phyloP scores from a whole-genome alignment of 768 basidiomycete species.

The Podaxis carcinomalis region DNA sequence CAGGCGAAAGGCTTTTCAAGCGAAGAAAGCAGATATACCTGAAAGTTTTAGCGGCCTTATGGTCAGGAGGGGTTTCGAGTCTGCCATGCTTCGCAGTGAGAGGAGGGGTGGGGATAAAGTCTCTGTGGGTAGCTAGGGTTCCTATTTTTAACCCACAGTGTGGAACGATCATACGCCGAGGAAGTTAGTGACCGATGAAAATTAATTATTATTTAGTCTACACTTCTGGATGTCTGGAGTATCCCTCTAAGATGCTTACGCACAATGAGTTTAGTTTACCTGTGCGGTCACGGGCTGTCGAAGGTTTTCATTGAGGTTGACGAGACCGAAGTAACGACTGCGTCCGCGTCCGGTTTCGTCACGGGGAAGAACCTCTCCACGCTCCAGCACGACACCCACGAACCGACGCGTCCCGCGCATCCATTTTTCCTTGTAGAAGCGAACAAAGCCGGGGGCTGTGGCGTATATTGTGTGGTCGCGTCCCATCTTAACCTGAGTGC shows the following conservation, averaged over 20 bases:
- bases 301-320: conserved; percentile 46
- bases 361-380: conserved; percentile 83
- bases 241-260: background rate
- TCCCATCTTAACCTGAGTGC: conserved; percentile 78
- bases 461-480: conserved; percentile 96
- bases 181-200: background rate
- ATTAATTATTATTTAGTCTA: conserved; percentile 11
- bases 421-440: conserved; percentile 86
- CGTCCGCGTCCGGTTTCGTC: conserved; percentile 71
- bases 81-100: conserved; percentile 4
- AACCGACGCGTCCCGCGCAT: conserved; percentile 71
- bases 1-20: background rate
- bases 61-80: conserved; percentile 20
- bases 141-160: conserved; percentile 3
- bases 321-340: conserved; percentile 79
- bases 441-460: conserved; percentile 83
- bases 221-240: background rate
- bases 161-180: background rate
- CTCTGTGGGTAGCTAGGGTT: background rate
- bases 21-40: conserved; percentile 15
- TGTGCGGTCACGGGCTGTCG: background rate
- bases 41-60: conserved; percentile 24
- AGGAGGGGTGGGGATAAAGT: background rate
- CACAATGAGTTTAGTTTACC: background rate
- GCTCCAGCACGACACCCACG: conserved; percentile 79